Percentiles rank a stretch among this genome's conserved stretches.
phyloP scores from a whole-genome alignment of 2,329 filamentous ascomycete species.

The Aphanocladium album region DNA sequence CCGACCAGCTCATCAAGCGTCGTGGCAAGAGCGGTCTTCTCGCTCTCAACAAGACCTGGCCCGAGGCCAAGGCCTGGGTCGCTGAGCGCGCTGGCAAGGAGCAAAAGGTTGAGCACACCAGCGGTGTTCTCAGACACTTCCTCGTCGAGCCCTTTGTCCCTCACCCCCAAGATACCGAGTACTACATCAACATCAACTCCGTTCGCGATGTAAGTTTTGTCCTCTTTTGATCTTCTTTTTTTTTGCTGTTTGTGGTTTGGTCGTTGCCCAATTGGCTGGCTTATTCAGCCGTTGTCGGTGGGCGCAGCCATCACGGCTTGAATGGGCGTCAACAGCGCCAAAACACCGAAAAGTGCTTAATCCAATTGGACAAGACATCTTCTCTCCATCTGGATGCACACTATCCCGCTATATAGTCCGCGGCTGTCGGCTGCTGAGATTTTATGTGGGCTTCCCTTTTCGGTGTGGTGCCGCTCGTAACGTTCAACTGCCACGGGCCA shows the following conservation, averaged over 20 bases:
- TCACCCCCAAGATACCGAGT: slow-evolving; percentile 91
- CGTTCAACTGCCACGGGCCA: slow-evolving; percentile 27
- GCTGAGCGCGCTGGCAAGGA: slow-evolving; percentile 85
- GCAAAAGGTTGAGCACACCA: slow-evolving; percentile 87
- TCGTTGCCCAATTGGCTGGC: slow-evolving; percentile 1
- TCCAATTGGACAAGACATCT: neutral
- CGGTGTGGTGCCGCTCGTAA: slow-evolving; percentile 21
- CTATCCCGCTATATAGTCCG: slow-evolving; percentile 2
- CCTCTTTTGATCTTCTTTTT: slow-evolving; percentile 20
- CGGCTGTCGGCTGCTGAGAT: neutral
- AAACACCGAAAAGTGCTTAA: neutral
- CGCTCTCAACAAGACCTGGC: slow-evolving; percentile 94
- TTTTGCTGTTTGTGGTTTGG: slow-evolving; percentile 26
- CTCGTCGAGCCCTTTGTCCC: slow-evolving; percentile 98
- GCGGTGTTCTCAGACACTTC: slow-evolving; percentile 88
- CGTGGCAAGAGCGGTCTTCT: slow-evolving; percentile 97
- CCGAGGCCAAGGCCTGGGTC: slow-evolving; percentile 91
- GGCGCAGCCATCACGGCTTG: neutral
- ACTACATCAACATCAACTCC: slow-evolving; percentile 99
- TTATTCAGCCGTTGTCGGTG: slow-evolving; percentile 2
- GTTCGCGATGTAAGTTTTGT: slow-evolving; percentile 85
- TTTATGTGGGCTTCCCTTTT: slow-evolving; percentile 13
- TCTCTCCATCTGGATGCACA: neutral
- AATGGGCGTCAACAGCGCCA: neutral
- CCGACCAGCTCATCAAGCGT: slow-evolving; percentile 99